Conservation (phyloP, 176 grass and related monocot genomes). For the Saccharum spontaneum region DNA sequence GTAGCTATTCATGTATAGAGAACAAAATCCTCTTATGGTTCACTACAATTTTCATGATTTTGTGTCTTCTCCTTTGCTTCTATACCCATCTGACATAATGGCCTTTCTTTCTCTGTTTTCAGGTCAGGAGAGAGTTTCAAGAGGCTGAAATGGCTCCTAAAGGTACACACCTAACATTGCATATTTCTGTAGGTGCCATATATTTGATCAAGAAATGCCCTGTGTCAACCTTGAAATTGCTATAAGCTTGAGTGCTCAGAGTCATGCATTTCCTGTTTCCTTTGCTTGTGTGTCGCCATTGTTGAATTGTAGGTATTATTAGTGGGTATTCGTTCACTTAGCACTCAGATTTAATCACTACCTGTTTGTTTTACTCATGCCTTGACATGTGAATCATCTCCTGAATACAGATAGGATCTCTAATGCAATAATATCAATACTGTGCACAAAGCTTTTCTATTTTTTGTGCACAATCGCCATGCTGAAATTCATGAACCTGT, state of each 20-base stretch:
- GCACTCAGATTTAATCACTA: neutral
- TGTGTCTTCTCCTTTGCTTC: no score
- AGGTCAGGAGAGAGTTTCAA: constrained; percentile 20
- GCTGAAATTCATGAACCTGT: no score
- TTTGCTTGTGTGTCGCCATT: neutral
- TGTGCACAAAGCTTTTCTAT: no score
- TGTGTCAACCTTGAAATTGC: neutral
- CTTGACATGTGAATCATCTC: neutral
- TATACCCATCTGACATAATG: neutral
- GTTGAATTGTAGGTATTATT: neutral
- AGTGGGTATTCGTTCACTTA: no score
- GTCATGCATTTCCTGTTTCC: neutral
- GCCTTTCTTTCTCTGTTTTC: neutral
- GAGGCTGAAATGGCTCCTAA: constrained; percentile 49
- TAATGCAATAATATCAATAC: neutral
- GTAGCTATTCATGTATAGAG: neutral
- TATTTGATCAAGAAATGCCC: neutral
- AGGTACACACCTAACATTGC: constrained; percentile 19
- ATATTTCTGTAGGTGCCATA: neutral
- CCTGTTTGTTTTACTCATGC: neutral
- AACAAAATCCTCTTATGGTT: neutral
- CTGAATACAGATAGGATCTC: neutral
- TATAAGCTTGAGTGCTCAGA: neutral
- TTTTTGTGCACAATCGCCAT: no score
- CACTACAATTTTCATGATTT: neutral